Base-by-base conservation (phyloP, 345 rosid species). In the Schrenkiella parvula region DNA sequence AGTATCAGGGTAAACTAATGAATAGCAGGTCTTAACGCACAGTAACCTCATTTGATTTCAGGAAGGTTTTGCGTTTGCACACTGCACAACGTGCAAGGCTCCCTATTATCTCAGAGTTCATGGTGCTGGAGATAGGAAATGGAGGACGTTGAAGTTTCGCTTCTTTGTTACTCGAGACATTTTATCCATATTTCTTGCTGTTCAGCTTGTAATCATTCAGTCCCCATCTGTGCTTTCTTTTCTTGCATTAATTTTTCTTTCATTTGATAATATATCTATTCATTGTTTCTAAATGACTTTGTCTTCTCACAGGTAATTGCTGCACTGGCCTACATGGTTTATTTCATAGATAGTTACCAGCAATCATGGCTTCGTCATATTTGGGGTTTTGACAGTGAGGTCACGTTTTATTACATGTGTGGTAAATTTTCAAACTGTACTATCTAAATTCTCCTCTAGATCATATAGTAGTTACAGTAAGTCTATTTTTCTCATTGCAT, bases 21-120 rank as follows among this genome's bases (percentile, higher is more conserved):
- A 51, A 29, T 14, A 71, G 31, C 6, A 15, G 63, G 17, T 64
- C 4, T 64, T 55, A 8, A 43, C 10, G 12, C 35, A 5, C 12
- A 21, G 22, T 51, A 54, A 44, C 26, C 59, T 63, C 3, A 8
- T 54, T 23, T 64, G 13, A 21, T 35, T 84, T 70, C 88, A 95
- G 98, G 99, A 95, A 90, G 97, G 98, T 43, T 92, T 91, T 82
- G 98, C 99, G 61, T 95, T 95, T 88, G 92, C 98, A 47, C 99
- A 95, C 79, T 95, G 99, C 80, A 95, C 98, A 39, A 95, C 98
- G 80, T 95, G 99, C 85, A 95, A 95, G 86, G 91, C 95, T 54
- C 96, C 97, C 44, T 95, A 95, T 77, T 91, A 95, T 86, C 80
- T 92, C 80, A 86, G 99, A 80, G 98, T 95, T 82, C 98, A 95